Evolutionary conservation across 2,329 filamentous ascomycete genomes (phyloP), one percentile per base, ranked within the genome.

Genomic region (Diaporthe ilicicola): DNA sequence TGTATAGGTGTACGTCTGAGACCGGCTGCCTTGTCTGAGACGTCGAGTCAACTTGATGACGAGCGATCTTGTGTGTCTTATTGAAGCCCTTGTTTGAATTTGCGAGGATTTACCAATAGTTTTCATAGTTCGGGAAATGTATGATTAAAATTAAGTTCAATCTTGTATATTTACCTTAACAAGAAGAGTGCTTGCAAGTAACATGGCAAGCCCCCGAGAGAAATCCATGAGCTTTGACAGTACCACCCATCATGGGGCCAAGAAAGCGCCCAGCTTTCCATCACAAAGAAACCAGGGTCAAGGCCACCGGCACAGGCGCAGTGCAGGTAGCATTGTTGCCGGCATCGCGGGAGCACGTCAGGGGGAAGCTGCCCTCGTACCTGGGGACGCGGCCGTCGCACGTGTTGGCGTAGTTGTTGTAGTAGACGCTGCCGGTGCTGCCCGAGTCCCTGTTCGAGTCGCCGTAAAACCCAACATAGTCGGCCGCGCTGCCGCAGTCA

Each of bases 261-360:
- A 34, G 32, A 34, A 34, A 34, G 4, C 4, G 4, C 32, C 4
- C 9, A 9, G 32, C 9, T 34, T 34, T 34, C 9, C 4, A 34
- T 5, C 32, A 34, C 4, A 4, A 34, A 34, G 9, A 34, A 22
- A 34, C 55, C 22, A 72, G 53, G 15, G 62, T 66, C 62, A 72
- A 51, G 0, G 42, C 15, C n/a, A 72, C 9, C 3, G 71, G 71
- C 29, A 72, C 67, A 17, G 62, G 54, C 17, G 71, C 62, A 34
- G 62, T 70, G 22, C 71, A 72, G 0, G 71, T 70, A n/a, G 71
- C 71, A 51, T 72, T 72, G 4, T 70, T 53, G 0, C 67, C 71
- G 29, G 32, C 39, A 15, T 72, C 71, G 12, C n/a, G 67, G 17
- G 50, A 56, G 24, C 71, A 72, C 2, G 48, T 66, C 39, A 72